Evolutionary conservation across 2,329 filamentous ascomycete species (phyloP).

Genomic region (Diaporthe ampelina): DNA sequence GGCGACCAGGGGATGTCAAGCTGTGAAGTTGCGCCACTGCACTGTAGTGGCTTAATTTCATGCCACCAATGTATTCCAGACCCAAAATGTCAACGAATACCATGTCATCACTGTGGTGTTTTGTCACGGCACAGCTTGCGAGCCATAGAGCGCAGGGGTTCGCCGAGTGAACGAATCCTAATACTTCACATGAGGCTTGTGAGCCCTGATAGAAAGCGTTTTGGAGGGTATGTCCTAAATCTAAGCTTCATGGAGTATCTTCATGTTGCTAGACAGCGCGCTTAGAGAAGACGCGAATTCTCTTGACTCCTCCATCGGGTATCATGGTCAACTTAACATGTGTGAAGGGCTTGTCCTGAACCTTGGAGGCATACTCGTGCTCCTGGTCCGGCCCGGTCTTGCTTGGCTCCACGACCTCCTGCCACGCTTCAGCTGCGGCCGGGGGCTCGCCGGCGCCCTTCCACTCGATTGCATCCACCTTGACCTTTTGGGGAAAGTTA

Average conservation of each 20-base stretch:
- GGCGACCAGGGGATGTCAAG: background rate
- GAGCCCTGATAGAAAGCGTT: background rate
- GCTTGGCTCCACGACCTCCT: slow-evolving; percentile 74
- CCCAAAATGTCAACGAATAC: background rate
- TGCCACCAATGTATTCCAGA: background rate
- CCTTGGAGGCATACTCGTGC: slow-evolving; percentile 72
- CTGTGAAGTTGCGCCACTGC: background rate
- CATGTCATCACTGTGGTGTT: background rate
- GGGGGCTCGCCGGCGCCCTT: slow-evolving; percentile 66
- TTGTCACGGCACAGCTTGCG: background rate
- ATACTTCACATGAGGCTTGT: background rate
- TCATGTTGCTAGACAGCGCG: slow-evolving; percentile 53
- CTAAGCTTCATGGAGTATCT: background rate
- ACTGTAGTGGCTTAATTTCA: background rate
- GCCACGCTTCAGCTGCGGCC: slow-evolving; percentile 73
- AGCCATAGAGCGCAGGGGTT: background rate
- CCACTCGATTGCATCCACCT: slow-evolving; percentile 74
- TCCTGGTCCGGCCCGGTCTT: slow-evolving; percentile 81
- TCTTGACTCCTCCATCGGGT: slow-evolving; percentile 93
- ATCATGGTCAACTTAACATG: slow-evolving; percentile 94
- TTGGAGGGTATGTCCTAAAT: background rate
- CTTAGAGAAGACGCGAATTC: slow-evolving; percentile 82
- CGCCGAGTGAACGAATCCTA: background rate
- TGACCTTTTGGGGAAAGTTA: slow-evolving; percentile 85
- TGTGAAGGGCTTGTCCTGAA: slow-evolving; percentile 74